Conservation (phyloP, 2,329 filamentous ascomycete species). For the Emmonsiellopsis sp. region DNA sequence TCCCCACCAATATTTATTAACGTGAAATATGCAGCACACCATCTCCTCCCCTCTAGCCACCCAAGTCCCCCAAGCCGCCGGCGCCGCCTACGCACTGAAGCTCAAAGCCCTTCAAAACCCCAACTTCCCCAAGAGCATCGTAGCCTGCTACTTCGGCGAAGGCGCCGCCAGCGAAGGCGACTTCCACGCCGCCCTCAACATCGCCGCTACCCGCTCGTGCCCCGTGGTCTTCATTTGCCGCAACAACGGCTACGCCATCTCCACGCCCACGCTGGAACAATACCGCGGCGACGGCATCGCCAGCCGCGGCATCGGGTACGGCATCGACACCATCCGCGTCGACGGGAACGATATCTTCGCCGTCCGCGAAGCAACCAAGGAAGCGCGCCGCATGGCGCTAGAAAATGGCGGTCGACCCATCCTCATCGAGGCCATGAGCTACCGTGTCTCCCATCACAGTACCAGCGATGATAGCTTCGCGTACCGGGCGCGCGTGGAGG, state of each 20-base stretch:
- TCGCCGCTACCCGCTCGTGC: constrained; percentile 79
- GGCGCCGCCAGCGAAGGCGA: constrained; percentile 85
- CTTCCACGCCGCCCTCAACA: constrained; percentile 85
- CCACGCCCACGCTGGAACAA: constrained; percentile 79
- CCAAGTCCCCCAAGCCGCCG: constrained; percentile 79
- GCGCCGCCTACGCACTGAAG: constrained; percentile 80
- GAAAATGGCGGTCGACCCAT: constrained; percentile 72
- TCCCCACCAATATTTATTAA: background rate
- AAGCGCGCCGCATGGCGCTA: constrained; percentile 69
- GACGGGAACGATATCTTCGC: constrained; percentile 95
- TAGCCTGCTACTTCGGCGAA: constrained; percentile 81
- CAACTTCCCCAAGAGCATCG: constrained; percentile 56
- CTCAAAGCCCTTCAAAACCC: constrained; percentile 67
- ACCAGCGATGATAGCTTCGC: constrained; percentile 96
- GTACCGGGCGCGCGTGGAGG: constrained; percentile 85
- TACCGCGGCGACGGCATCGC: constrained; percentile 89
- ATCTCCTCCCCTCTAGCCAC: constrained; percentile 80
- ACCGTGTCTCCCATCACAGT: constrained; percentile 95
- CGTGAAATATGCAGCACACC: constrained; percentile 53
- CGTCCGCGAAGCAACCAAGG: constrained; percentile 67
- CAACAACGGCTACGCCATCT: constrained; percentile 89
- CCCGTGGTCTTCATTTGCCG: constrained; percentile 84
- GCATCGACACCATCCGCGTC: constrained; percentile 85
- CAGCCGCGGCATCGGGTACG: constrained; percentile 75
- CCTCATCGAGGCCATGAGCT: constrained; percentile 91